phyloP scores from a whole-genome alignment of 2,329 filamentous ascomycete species.

The Apiospora malaysiana region DNA sequence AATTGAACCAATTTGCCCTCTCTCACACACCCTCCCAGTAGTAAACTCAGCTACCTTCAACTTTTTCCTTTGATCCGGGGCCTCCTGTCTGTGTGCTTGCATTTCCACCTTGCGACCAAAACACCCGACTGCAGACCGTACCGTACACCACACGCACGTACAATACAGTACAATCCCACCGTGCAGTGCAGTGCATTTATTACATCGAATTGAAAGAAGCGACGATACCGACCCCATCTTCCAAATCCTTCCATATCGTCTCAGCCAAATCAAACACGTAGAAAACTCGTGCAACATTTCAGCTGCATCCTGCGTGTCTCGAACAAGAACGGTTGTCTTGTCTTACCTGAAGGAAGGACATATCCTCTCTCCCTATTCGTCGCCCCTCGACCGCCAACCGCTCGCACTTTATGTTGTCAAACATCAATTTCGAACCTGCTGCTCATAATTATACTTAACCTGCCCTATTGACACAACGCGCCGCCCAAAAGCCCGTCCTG shows the following conservation, averaged over 20 bases:
- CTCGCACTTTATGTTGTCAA: slow-evolving; percentile 14
- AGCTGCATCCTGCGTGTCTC: slow-evolving; percentile 20
- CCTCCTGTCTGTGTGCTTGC: slow-evolving; percentile 16
- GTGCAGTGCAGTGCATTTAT: no score
- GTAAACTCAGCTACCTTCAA: slow-evolving; percentile 4
- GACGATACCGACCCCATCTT: background rate
- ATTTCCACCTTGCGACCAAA: slow-evolving; percentile 1
- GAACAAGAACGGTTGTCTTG: slow-evolving; percentile 14
- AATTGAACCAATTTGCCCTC: background rate
- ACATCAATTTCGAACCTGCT: slow-evolving; percentile 11
- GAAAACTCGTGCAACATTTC: slow-evolving; percentile 19
- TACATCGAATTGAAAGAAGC: background rate
- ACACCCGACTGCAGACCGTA: background rate
- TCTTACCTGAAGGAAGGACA: background rate
- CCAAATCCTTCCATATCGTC: background rate
- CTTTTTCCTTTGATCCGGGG: background rate
- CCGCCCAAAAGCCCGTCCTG: background rate
- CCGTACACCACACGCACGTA: no score
- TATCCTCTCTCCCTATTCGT: slow-evolving; percentile 2
- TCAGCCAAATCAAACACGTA: slow-evolving; percentile 12
- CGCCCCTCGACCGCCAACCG: slow-evolving; percentile 2
- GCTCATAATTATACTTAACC: slow-evolving; percentile 19
- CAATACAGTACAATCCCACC: no score
- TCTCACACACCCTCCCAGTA: background rate
- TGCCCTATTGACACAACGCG: slow-evolving; percentile 17